Evolutionary conservation across 495 filamentous ascomycete genomes (phyloP), one percentile per base, ranked within the genome.

Genomic region (Barbatosphaeria neglecta): DNA sequence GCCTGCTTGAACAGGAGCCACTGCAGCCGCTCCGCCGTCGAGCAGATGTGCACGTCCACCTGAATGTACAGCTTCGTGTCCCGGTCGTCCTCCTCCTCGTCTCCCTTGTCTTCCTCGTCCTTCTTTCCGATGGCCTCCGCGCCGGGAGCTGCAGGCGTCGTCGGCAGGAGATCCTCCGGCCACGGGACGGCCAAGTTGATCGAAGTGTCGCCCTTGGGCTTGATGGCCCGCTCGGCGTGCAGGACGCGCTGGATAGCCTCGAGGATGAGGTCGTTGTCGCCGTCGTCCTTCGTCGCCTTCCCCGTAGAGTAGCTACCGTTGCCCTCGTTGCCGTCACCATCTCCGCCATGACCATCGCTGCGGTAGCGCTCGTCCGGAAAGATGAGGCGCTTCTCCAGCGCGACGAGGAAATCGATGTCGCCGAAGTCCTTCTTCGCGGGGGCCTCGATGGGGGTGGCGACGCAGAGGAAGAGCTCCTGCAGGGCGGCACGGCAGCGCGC

Each of bases 1-100:
- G 73, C 71, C 10, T 76, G 59, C 51, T 76, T 77, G 58, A 84
- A 83, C 22, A 74, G 55, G 45, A 68, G 60, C 83, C 84, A 86
- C 11, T 67, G 62, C 10, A 80, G 65, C 1, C 64, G 55, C 11
- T 64, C 53, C 0, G 63, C 45, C 1, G 58, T 50, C 1, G 50
- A 50, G 50, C 71, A 83, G 40, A 75, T 54, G 13, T 73, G 71
- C 2, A 87, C 55, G 56, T 89, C 83, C 6, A 89, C 64, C 45
- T 89, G 84, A 2, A 81, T 69, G 51, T 69, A 76, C 3, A 54
- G 55, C 28, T 50, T 22, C 6, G 22, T 47, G 43, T 41, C 20
- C 2, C 52, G 49, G 19, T 51, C 22, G 1, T 55, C 45, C 6
- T 38, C 33, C 9, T 56, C 48, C 7, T 37, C 45, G 17, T 38